Evolutionary conservation across 2,329 filamentous ascomycete species (phyloP), one percentile per base, ranked within the genome.

Genomic region (Botrytis porri): DNA sequence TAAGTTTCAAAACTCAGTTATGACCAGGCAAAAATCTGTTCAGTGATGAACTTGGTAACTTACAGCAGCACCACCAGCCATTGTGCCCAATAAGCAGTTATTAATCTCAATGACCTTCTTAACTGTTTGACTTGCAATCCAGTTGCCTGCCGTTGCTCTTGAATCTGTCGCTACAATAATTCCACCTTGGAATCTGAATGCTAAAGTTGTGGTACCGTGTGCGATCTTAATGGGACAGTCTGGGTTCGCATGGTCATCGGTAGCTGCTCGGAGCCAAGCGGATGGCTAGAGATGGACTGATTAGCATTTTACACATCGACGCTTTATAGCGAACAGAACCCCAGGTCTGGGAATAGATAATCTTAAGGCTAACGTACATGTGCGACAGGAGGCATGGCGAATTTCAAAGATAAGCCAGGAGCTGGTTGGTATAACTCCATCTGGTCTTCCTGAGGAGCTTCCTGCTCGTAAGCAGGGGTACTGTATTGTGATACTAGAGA

Each of bases 21-120:
- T 45, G 37, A 62, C 41, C 20, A 16, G 8, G 20, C n/a, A 48
- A 51, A 16, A n/a, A 43, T 25, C 25, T 25, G 39, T 9, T 57
- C 59, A 18, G 69, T 65, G 57, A 22, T 72, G 41, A 18, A 45
- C 32, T 57, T 65, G 32, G 57, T 3, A 29, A 84, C 88, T 82
- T 85, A 92, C 90, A 83, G 96, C 96, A 81, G 96, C 96, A 85
- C 96, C 96, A 84, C 96, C 96, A 76, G 96, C 96, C 95, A 99
- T 97, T 78, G 96, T 99, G 77, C 96, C 96, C 80, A 99, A 85
- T 84, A 99, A 88, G 84, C 92, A 92, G 84, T 88, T 93, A 87
- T 97, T 97, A 87, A 97, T 97, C 88, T 97, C 94, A 82, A 99
- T 98, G 79, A 99, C 96, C 88, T 99, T 99, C 90, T 99, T 99